These are phyloP conservation scores for Geosmithia morbida DNA, from an alignment of 2,329 filamentous ascomycete species.

Conservation along the genomic window DNA sequence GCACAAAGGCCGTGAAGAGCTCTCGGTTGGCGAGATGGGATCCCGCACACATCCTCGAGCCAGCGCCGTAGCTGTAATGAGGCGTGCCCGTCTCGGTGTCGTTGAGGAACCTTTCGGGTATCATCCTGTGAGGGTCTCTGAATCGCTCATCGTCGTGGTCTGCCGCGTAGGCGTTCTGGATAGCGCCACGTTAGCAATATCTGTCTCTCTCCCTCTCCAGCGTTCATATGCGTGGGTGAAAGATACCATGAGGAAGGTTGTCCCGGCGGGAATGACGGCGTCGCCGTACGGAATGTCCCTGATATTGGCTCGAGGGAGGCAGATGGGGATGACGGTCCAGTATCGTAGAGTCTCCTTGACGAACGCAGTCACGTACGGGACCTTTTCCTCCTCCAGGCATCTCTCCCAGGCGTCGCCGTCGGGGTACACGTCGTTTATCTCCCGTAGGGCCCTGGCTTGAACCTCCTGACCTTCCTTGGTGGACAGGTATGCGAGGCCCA, in stretches of 20 bases:
- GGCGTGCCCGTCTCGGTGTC: constrained; percentile 39
- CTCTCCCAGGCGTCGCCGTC: constrained; percentile 62
- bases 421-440: constrained; percentile 59
- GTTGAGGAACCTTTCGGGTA: constrained; percentile 56
- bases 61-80: constrained; percentile 49
- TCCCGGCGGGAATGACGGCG: constrained; percentile 55
- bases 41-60: constrained; percentile 49
- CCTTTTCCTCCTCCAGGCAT: constrained; percentile 59
- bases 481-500: constrained; percentile 66
- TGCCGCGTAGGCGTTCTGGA: constrained; percentile 56
- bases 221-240: neutral
- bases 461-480: constrained; percentile 52
- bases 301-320: constrained; percentile 56
- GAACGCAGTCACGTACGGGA: constrained; percentile 62
- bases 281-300: constrained; percentile 59
- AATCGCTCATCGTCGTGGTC: constrained; percentile 60
- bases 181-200: no score
- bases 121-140: constrained; percentile 44
- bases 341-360: constrained; percentile 68
- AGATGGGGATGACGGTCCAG: constrained; percentile 70
- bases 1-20: constrained; percentile 44
- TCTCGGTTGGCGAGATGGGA: constrained; percentile 49
- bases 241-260: constrained; percentile 61
- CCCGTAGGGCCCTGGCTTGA: constrained; percentile 53
- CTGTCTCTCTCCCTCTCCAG: no score